Evolutionary conservation across 2,329 filamentous ascomycete genomes (phyloP), one percentile per base, ranked within the genome.

Genomic region (Mycosphaerella arachidis): DNA sequence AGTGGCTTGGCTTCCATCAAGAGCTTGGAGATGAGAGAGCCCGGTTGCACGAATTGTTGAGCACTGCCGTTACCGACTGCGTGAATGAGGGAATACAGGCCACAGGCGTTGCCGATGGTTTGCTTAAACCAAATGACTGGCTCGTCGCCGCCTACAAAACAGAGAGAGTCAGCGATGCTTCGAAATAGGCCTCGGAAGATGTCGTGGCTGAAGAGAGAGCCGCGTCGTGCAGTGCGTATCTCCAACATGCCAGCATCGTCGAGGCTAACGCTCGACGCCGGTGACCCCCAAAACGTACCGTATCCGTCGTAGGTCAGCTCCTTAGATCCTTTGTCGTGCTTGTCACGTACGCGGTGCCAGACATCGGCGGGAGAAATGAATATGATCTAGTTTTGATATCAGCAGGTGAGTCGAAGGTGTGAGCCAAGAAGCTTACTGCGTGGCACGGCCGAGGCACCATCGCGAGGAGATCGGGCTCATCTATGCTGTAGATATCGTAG

Each of bases 71-170:
- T 86, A 52, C 77, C 73, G 24, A 84, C 65, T 60, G 77, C 76
- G 67, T 86, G 84, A 2, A 86, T 70, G 1, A 85, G 70, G 1
- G 79, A 82, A 61, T 86, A 84, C n/a, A 81, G 73, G 0, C 84
- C 84, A 65, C 84, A 86, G 0, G 82, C 81, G 66, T 86, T 75
- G 16, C 79, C 77, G 58, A 85, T 84, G 1, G 81, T 85, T 65
- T 86, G 84, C 61, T 77, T 79, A 70, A 83, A 84, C 82, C 83
- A 86, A 24, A 85, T 72, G 4, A 84, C 77, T 0, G 82, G 81
- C 59, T 85, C 82, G 1, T 74, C 64, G 0, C 74, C 69, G 24
- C 82, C 82, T 20, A 67, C 3, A 24, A 24, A 3, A 24, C 24
- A 76, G 30, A 37, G 16, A 13, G 35, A 9, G 35, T 10, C 35